These are phyloP conservation scores for Tolypocladium paradoxum DNA, from an alignment of 2,329 filamentous ascomycete genomes.

Conservation along the genomic window DNA sequence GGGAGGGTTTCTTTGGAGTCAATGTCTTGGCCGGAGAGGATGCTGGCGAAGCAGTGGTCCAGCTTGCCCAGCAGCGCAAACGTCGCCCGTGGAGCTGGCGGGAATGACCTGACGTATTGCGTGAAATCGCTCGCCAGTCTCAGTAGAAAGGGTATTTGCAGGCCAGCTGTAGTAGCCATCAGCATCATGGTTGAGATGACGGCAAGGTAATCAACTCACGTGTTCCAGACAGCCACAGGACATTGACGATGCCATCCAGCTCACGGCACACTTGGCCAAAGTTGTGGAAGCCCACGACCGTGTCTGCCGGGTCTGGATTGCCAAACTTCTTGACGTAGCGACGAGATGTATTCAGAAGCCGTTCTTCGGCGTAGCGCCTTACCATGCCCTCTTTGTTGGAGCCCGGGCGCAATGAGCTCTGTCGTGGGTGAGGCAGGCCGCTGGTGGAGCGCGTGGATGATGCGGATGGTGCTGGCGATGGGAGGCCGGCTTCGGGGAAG, in stretches of 20 bases:
- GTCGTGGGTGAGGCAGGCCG: slow-evolving; percentile 44
- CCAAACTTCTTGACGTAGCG: slow-evolving; percentile 51
- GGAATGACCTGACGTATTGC: slow-evolving; percentile 63
- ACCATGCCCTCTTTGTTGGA: slow-evolving; percentile 51
- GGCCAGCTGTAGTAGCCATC: slow-evolving; percentile 39
- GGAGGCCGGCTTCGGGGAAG: slow-evolving; percentile 31
- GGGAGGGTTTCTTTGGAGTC: slow-evolving; percentile 55
- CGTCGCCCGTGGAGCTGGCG: slow-evolving; percentile 47
- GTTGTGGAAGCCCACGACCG: slow-evolving; percentile 41
- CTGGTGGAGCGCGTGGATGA: slow-evolving; percentile 28
- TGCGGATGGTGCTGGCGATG: slow-evolving; percentile 44
- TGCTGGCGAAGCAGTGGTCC: slow-evolving; percentile 70
- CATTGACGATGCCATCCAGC: slow-evolving; percentile 62
- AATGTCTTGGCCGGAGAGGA: slow-evolving; percentile 58
- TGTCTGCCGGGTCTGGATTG: slow-evolving; percentile 31
- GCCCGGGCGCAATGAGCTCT: slow-evolving; percentile 40
- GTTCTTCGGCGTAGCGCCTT: slow-evolving; percentile 44
- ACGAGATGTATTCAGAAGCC: slow-evolving; percentile 41
- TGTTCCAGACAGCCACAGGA: slow-evolving; percentile 80
- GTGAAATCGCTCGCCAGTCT: slow-evolving; percentile 64
- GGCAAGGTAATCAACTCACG: slow-evolving; percentile 42
- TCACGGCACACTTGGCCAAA: slow-evolving; percentile 66
- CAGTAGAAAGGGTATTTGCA: slow-evolving; percentile 78
- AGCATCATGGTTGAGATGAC: not conserved
- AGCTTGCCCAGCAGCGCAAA: slow-evolving; percentile 67